A percentile compares a stretch with the other conserved stretches of the same genome.
Evolutionary conservation across 2,329 filamentous ascomycete genomes (phyloP).

Genomic region (Celoporthe dispersa): DNA sequence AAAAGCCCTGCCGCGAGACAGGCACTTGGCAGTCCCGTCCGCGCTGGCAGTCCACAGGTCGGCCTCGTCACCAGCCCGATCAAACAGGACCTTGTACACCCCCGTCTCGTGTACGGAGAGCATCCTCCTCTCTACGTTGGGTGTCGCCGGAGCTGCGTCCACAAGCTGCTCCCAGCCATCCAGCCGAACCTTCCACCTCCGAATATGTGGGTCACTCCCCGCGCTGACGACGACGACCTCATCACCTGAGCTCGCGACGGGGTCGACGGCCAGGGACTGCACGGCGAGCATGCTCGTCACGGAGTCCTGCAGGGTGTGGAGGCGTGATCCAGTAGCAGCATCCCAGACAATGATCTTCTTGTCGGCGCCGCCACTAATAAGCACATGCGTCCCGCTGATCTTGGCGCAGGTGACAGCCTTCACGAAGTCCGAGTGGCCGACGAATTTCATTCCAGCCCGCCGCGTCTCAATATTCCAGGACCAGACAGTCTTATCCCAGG

Average conservation of each 20-base stretch:
- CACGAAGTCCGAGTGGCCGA: slow-evolving; percentile 88
- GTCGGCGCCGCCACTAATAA: slow-evolving; percentile 79
- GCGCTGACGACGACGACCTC: slow-evolving; percentile 72
- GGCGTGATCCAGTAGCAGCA: slow-evolving; percentile 64
- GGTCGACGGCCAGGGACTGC: slow-evolving; percentile 78
- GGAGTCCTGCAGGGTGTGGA: slow-evolving; percentile 81
- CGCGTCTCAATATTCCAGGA: slow-evolving; percentile 73
- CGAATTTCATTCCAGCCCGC: slow-evolving; percentile 61
- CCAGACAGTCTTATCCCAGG: slow-evolving; percentile 94
- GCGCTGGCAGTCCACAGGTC: slow-evolving; percentile 94
- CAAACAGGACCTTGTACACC: slow-evolving; percentile 80
- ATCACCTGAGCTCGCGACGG: slow-evolving; percentile 55
- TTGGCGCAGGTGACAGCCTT: slow-evolving; percentile 73
- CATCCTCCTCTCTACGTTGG: slow-evolving; percentile 49
- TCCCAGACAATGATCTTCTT: slow-evolving; percentile 87
- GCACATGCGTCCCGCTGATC: slow-evolving; percentile 62
- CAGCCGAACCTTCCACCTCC: slow-evolving; percentile 70
- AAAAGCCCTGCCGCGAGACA: slow-evolving; percentile 72
- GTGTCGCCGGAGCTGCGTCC: slow-evolving; percentile 48
- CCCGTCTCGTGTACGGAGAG: slow-evolving; percentile 88
- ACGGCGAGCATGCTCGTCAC: slow-evolving; percentile 74
- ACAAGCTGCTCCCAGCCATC: slow-evolving; percentile 58
- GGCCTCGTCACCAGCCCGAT: slow-evolving; percentile 60
- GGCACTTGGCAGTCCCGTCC: slow-evolving; percentile 84
- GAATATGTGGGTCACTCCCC: slow-evolving; percentile 79